Conservation (phyloP, 495 filamentous ascomycete species). For the Elasticomyces elasticus region DNA sequence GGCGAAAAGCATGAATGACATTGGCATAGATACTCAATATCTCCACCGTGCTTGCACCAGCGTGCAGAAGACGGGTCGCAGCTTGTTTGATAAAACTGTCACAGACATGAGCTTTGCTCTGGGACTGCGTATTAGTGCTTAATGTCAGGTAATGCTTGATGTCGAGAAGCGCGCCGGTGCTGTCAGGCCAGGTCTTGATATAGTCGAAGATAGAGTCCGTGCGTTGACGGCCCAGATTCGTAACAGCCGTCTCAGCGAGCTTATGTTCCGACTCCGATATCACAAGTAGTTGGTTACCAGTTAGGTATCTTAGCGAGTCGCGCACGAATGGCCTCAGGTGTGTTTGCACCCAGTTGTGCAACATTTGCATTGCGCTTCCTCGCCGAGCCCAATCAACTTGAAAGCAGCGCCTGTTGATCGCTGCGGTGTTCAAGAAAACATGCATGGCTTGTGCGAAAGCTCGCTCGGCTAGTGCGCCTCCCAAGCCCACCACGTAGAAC, state of each 20-base stretch:
- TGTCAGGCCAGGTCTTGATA: slow-evolving; percentile 65
- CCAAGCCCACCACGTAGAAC: slow-evolving; percentile 62
- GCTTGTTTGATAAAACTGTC: slow-evolving; percentile 59
- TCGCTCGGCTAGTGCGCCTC: slow-evolving; percentile 53
- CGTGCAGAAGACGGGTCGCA: slow-evolving; percentile 67
- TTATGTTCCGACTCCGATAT: background rate
- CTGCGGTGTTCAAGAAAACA: slow-evolving; percentile 21
- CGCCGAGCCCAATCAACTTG: slow-evolving; percentile 30
- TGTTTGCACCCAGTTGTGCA: slow-evolving; percentile 37
- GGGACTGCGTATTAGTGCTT: no score
- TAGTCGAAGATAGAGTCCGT: slow-evolving; percentile 61
- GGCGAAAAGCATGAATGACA: slow-evolving; percentile 78
- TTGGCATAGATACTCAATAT: slow-evolving; percentile 86
- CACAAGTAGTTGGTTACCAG: background rate
- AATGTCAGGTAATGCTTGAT: slow-evolving; percentile 36
- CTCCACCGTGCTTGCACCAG: slow-evolving; percentile 77
- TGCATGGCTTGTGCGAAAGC: slow-evolving; percentile 20
- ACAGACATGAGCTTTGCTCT: slow-evolving; percentile 54
- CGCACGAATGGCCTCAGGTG: slow-evolving; percentile 22
- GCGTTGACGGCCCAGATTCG: slow-evolving; percentile 7
- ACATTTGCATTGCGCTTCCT: slow-evolving; percentile 50
- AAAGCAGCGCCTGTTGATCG: slow-evolving; percentile 25
- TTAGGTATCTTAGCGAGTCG: slow-evolving; percentile 7
- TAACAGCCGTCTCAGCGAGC: slow-evolving; percentile 1
- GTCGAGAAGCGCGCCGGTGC: slow-evolving; percentile 75